Conservation (phyloP, 768 basidiomycete species). For the Serendipita sp. region DNA sequence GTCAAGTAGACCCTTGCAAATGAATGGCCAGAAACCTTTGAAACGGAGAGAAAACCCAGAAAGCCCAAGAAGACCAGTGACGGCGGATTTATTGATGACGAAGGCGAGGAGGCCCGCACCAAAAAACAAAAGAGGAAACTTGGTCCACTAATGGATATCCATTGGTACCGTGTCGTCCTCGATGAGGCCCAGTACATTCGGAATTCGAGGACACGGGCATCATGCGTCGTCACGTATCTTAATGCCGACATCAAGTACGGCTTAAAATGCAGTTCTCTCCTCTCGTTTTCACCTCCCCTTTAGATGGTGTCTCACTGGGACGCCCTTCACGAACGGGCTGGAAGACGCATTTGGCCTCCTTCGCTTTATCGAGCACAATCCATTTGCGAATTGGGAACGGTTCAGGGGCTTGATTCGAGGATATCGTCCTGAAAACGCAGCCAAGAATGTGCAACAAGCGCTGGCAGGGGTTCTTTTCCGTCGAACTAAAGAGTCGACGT, state of each 20-base stretch:
- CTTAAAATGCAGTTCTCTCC: neutral
- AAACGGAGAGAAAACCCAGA: slow-evolving; percentile 13
- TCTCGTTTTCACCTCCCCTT: neutral
- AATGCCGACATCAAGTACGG: slow-evolving; percentile 36
- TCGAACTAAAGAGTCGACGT: slow-evolving; percentile 43
- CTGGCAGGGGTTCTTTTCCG: slow-evolving; percentile 39
- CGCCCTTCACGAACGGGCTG: slow-evolving; percentile 49
- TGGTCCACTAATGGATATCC: slow-evolving; percentile 43
- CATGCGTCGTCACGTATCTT: slow-evolving; percentile 40
- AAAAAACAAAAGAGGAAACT: slow-evolving; percentile 16
- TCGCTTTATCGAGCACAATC: slow-evolving; percentile 22
- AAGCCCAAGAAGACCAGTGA: slow-evolving; percentile 17
- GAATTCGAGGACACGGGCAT: slow-evolving; percentile 32
- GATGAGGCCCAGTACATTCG: slow-evolving; percentile 72
- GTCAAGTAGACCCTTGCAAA: slow-evolving; percentile 13
- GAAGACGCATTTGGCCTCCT: slow-evolving; percentile 35
- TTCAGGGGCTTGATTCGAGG: slow-evolving; percentile 22
- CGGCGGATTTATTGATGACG: slow-evolving; percentile 14
- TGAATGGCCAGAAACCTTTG: slow-evolving; percentile 18
- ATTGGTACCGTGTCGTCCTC: slow-evolving; percentile 54
- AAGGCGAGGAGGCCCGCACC: slow-evolving; percentile 13
- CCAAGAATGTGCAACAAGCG: slow-evolving; percentile 42
- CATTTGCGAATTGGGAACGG: slow-evolving; percentile 24
- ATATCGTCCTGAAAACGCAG: slow-evolving; percentile 21
- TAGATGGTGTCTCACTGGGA: slow-evolving; percentile 19